Percentiles rank a stretch among this genome's conserved stretches.
These are phyloP conservation scores for Phytophthora cactorum DNA, from an alignment of 352 stramenopile species.

Conservation along the genomic window DNA sequence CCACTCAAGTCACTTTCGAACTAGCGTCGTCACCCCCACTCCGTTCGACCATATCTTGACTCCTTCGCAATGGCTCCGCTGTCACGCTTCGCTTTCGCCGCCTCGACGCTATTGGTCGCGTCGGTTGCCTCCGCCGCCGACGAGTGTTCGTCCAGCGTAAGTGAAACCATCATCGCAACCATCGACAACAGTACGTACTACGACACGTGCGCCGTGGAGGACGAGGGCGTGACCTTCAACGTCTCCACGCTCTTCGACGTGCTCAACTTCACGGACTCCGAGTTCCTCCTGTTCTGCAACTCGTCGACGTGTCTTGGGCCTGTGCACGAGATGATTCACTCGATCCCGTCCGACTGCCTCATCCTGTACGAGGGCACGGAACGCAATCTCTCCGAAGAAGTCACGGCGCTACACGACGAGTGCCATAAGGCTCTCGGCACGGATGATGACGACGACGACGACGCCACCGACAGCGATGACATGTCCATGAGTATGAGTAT, in stretches of 20 bases:
- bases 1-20: conserved; percentile 15
- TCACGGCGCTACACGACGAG: conserved; percentile 48
- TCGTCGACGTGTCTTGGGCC: conserved; percentile 56
- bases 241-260: conserved; percentile 52
- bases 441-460: conserved; percentile 25
- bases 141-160: conserved; percentile 46
- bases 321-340: conserved; percentile 56
- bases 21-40: conserved; percentile 13
- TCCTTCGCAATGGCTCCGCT: conserved; percentile 13
- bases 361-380: conserved; percentile 50
- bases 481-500: conserved; percentile 39
- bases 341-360: conserved; percentile 47
- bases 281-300: conserved; percentile 61
- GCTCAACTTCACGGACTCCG: conserved; percentile 45
- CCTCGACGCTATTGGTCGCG: conserved; percentile 28
- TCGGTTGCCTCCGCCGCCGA: conserved; percentile 15
- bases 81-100: conserved; percentile 20
- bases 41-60: conserved; percentile 20
- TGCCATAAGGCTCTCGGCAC: conserved; percentile 46
- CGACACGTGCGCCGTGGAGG: conserved; percentile 46
- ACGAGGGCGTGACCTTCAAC: conserved; percentile 55
- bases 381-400: conserved; percentile 47
- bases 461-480: conserved; percentile 27
- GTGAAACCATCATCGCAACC: conserved; percentile 39
- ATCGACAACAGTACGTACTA: conserved; percentile 60